Base-by-base conservation (phyloP, 257 asterid genomes). In the Knoxia roxburghii region DNA sequence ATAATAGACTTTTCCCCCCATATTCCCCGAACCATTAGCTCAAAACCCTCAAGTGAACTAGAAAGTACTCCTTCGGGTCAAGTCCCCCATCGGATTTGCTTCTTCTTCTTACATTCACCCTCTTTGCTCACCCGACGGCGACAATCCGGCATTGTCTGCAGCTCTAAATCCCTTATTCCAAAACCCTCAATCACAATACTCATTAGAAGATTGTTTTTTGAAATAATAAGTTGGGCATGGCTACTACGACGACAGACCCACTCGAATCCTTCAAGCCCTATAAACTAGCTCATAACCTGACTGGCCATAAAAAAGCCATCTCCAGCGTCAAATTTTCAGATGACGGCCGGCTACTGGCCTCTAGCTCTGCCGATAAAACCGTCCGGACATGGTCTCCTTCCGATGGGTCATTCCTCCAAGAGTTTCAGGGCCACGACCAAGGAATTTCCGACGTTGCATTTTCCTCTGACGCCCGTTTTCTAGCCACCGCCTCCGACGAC, bases 401-500 rank as follows among this genome's bases (percentile, higher is more conserved):
- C 58, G 76, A 85, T 75, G 66, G 72, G 66, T 11, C 78, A 70
- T 65, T 77, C 56, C 87, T 75, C 67, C 87, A 84, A 80, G 90
- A 87, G 26, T 83, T 86, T 67, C 75, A 65, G 30, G 99, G 99
- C 75, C 97, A 90, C 80, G 90, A 84, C 1, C 79, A 78, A 62
- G 96, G 99, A 2, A 79, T 90, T 76, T 90, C 96, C 73, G 99
- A 93, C 79, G 46, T 85, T 2, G 84, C 97, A 53, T 90, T 93
- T 78, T 90, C 99, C 79, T 80, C 92, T 67, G 95, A 88, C 82
- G 68, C 78, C 62, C 88, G 89, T 27, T 81, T 72, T 81, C 88
- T 93, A 52, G 96, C 97, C 70, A 88, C 99, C 57, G 92, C 97
- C 75, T 90, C 97, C 73, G 99, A 90, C 76, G 99, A 93, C 75